phyloP scores from a whole-genome alignment of 345 rosid species.

The Rhizophora mangle region DNA sequence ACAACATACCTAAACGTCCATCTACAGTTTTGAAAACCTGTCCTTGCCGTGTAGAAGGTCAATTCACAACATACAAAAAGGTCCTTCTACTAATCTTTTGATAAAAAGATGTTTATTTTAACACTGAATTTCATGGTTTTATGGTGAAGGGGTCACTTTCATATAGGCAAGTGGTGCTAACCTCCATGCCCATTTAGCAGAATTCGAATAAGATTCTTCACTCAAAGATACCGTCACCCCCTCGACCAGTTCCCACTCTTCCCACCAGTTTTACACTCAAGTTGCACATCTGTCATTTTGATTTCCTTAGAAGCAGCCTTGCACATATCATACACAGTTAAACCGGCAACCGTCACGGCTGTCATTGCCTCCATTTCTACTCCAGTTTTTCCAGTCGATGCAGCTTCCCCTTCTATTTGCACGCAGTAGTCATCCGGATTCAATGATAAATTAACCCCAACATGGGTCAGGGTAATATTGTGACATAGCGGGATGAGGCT shows the following conservation, averaged over 20 bases:
- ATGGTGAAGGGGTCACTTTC: background rate
- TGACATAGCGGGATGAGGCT: constrained; percentile 83
- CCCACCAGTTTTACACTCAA: constrained; percentile 78
- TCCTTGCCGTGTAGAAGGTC: background rate
- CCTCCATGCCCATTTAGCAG: background rate
- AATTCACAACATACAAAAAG: background rate
- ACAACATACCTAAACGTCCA: background rate
- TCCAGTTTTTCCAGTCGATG: constrained; percentile 75
- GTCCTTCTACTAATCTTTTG: background rate
- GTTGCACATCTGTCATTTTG: constrained; percentile 50
- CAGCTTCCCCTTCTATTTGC: constrained; percentile 78
- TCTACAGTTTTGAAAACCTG: background rate
- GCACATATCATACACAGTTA: constrained; percentile 97
- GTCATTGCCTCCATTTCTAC: constrained; percentile 97
- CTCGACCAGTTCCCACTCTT: constrained; percentile 69
- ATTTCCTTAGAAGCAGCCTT: constrained; percentile 93
- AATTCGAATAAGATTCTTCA: background rate
- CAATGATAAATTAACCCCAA: constrained; percentile 61
- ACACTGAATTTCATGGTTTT: background rate
- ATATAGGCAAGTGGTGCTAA: background rate
- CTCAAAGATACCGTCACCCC: background rate
- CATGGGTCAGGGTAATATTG: constrained; percentile 64
- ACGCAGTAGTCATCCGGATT: constrained; percentile 61
- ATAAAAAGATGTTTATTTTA: background rate
- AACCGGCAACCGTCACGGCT: constrained; percentile 72